Conservation (phyloP, 306 rosid genomes). For the Purshia tridentata region DNA sequence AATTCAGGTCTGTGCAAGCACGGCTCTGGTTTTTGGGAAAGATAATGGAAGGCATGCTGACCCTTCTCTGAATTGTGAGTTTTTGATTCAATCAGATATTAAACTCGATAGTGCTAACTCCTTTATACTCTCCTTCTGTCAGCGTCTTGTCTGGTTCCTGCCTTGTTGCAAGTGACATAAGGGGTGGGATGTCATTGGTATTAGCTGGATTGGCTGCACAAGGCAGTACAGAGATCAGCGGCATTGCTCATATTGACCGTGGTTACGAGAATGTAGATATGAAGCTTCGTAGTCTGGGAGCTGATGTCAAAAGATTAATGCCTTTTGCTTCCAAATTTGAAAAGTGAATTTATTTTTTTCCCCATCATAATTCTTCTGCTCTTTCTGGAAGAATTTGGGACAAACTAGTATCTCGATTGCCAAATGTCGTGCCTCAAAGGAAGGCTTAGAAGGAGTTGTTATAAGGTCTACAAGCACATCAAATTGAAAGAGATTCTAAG, state of each 20-base stretch:
- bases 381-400: neutral
- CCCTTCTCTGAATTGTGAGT: neutral
- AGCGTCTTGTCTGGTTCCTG: constrained; percentile 29
- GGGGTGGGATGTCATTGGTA: constrained; percentile 38
- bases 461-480: neutral
- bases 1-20: constrained; percentile 35
- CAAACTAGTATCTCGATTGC: neutral
- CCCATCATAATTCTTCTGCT: neutral
- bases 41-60: constrained; percentile 32
- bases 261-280: constrained; percentile 34
- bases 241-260: constrained; percentile 30
- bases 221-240: constrained; percentile 35
- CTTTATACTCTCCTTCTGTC: neutral
- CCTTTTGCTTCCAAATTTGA: constrained; percentile 4
- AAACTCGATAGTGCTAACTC: neutral
- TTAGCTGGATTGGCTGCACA: constrained; percentile 34
- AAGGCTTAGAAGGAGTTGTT: neutral
- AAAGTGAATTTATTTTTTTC: neutral
- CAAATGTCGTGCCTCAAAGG: neutral
- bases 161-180: constrained; percentile 32
- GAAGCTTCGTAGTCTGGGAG: constrained; percentile 33
- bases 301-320: constrained; percentile 27
- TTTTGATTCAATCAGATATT: neutral
- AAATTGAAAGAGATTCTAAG: neutral
- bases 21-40: constrained; percentile 37